phyloP scores from a whole-genome alignment of 805 yeast genomes.

The Candida caryicola region DNA sequence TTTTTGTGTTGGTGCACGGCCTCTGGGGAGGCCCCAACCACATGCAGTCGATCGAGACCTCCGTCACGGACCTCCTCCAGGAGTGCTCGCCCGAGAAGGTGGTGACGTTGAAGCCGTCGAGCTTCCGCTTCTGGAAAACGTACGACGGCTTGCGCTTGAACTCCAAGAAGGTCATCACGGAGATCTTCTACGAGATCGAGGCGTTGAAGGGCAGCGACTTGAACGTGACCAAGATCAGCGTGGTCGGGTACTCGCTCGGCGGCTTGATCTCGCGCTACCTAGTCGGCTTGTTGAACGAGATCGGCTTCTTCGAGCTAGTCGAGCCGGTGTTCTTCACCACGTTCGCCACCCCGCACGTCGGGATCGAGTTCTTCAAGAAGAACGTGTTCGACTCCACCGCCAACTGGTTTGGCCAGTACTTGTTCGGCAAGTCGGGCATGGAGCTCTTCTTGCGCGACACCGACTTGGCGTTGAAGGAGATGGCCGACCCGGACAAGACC shows the following conservation, averaged over 20 bases:
- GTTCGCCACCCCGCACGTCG: conserved; percentile 46
- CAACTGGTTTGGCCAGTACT: conserved; percentile 30
- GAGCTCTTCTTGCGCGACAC: conserved; percentile 38
- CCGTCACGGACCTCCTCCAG: conserved; percentile 24
- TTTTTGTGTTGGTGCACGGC: conserved; percentile 42
- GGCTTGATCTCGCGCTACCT: conserved; percentile 42
- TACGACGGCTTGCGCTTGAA: conserved; percentile 41
- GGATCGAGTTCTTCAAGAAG: conserved; percentile 35
- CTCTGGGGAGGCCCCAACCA: conserved; percentile 45
- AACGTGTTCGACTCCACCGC: conserved; percentile 31
- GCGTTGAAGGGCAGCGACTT: conserved; percentile 28
- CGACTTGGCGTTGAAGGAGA: conserved; percentile 44
- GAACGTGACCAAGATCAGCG: conserved; percentile 34
- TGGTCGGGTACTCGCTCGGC: conserved; percentile 43
- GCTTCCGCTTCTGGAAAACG: conserved; percentile 43
- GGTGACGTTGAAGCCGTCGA: conserved; percentile 36
- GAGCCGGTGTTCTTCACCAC: conserved; percentile 39
- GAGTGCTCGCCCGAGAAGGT: conserved; percentile 25
- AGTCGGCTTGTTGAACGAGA: conserved; percentile 33
- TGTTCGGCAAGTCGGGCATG: conserved; percentile 38
- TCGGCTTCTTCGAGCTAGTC: conserved; percentile 34
- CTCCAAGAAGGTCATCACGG: conserved; percentile 33
- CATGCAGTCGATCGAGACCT: conserved; percentile 35
- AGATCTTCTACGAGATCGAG: conserved; percentile 40
- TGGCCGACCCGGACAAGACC: conserved; percentile 51